Conservation (phyloP, 169 alveolate species). For the Cryptosporidium bovis region DNA sequence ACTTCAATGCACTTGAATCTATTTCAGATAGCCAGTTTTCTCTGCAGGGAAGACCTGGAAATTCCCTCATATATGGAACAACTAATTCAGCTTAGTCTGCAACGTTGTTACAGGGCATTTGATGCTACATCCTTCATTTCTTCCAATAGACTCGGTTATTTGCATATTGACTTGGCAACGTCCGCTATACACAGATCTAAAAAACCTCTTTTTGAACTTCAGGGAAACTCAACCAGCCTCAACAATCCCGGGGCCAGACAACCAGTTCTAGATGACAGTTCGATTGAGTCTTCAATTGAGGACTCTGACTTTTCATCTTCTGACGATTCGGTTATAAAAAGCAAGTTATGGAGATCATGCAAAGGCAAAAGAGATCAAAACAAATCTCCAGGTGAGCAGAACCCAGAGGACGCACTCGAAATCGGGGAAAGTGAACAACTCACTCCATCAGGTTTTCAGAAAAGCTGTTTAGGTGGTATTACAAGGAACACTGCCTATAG, state of each 20-base stretch:
- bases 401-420: slow-evolving; percentile 8
- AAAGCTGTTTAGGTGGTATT: slow-evolving; percentile 41
- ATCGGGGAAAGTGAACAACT: slow-evolving; percentile 8
- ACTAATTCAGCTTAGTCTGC: slow-evolving; percentile 76
- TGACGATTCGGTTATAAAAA: slow-evolving; percentile 61
- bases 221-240: neutral
- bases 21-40: slow-evolving; percentile 87
- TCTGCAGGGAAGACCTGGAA: slow-evolving; percentile 87
- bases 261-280: neutral
- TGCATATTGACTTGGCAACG: slow-evolving; percentile 78
- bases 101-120: slow-evolving; percentile 76
- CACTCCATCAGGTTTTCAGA: slow-evolving; percentile 36
- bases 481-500: slow-evolving; percentile 51
- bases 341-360: slow-evolving; percentile 73
- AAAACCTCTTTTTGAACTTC: neutral
- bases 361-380: slow-evolving; percentile 76
- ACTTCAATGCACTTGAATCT: slow-evolving; percentile 87
- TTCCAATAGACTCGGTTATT: slow-evolving; percentile 78
- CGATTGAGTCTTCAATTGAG: neutral
- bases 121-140: slow-evolving; percentile 80
- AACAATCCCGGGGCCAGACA: neutral
- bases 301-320: slow-evolving; percentile 22
- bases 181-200: slow-evolving; percentile 25
- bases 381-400: slow-evolving; percentile 72
- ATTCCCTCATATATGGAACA: slow-evolving; percentile 88